Percentiles rank a stretch among this genome's conserved stretches.
phyloP scores from a whole-genome alignment of 148 eudicot species.

The Spergularia marina region DNA sequence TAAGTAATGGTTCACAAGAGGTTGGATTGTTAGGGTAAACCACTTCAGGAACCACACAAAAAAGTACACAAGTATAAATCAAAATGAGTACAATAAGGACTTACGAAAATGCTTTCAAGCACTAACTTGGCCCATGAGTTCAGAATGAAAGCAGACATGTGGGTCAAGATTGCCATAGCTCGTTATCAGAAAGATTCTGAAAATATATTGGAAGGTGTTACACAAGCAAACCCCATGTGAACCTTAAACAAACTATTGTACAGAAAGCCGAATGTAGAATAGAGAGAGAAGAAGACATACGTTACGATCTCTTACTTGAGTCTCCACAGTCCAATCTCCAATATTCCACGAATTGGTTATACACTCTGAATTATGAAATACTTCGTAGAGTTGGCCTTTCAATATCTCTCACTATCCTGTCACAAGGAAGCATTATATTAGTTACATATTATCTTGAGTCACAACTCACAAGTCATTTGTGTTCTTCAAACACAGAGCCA shows the following conservation, averaged over 20 bases:
- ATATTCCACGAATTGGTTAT: constrained; percentile 43
- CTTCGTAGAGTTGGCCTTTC: constrained; percentile 41
- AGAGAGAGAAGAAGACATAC: constrained; percentile 34
- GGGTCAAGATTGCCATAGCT: neutral
- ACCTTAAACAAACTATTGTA: neutral
- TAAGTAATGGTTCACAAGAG: constrained; percentile 5
- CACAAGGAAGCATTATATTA: constrained; percentile 29
- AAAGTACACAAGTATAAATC: constrained; percentile 10
- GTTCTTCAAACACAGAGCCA: neutral
- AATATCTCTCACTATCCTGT: constrained; percentile 46
- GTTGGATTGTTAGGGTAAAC: neutral
- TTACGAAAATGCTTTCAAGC: neutral
- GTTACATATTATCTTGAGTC: constrained; percentile 5
- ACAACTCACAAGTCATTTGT: neutral
- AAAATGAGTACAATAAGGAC: constrained; percentile 10
- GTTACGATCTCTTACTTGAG: constrained; percentile 48
- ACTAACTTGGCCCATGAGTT: neutral
- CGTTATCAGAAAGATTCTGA: neutral
- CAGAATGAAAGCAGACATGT: constrained; percentile 12
- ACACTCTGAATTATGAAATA: constrained; percentile 29
- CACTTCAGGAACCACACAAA: neutral
- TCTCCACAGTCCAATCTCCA: constrained; percentile 27
- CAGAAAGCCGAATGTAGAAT: constrained; percentile 30
- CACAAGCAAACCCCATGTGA: constrained; percentile 1
- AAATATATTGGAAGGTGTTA: neutral